These are phyloP conservation scores for Fusarium albidum DNA, from an alignment of 2,329 filamentous ascomycete species.

Conservation along the genomic window DNA sequence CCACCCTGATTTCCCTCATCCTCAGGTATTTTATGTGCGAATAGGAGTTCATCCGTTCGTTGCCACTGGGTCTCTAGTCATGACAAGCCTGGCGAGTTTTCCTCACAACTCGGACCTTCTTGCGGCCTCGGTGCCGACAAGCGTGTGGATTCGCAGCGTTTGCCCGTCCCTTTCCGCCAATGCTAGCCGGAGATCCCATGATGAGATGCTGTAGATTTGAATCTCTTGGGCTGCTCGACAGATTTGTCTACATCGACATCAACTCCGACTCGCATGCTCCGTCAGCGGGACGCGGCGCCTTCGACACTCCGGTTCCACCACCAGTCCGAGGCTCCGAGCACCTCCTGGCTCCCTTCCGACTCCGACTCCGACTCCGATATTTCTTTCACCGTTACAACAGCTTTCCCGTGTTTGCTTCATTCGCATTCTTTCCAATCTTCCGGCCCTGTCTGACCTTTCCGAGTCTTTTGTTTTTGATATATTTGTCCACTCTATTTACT, in stretches of 20 bases:
- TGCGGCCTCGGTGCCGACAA: slow-evolving; percentile 4
- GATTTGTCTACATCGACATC: not conserved
- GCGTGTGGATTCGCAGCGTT: slow-evolving; percentile 5
- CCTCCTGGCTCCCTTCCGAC: slow-evolving; percentile 22
- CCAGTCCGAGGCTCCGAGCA: slow-evolving; percentile 32
- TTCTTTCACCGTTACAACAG: slow-evolving; percentile 1
- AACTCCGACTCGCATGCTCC: slow-evolving; percentile 5
- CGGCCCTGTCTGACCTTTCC: slow-evolving; percentile 3
- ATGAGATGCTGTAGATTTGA: slow-evolving; percentile 21
- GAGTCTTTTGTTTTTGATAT: not conserved
- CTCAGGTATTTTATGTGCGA: slow-evolving; percentile 10
- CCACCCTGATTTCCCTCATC: slow-evolving; percentile 14
- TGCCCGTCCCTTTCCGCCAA: slow-evolving; percentile 6
- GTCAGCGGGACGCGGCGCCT: slow-evolving; percentile 1
- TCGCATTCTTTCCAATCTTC: slow-evolving; percentile 8
- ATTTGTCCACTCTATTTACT: not conserved
- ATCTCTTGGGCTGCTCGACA: not conserved
- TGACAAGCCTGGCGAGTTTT: not conserved
- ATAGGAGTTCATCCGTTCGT: slow-evolving; percentile 5
- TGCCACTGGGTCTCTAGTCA: slow-evolving; percentile 4
- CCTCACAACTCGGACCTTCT: not conserved
- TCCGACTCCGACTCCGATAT: slow-evolving; percentile 32
- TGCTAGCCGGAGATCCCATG: slow-evolving; percentile 25
- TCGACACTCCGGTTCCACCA: slow-evolving; percentile 22
- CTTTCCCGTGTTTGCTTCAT: slow-evolving; percentile 15